Conservation (phyloP, 306 rosid genomes). For the Cucumis melo region DNA sequence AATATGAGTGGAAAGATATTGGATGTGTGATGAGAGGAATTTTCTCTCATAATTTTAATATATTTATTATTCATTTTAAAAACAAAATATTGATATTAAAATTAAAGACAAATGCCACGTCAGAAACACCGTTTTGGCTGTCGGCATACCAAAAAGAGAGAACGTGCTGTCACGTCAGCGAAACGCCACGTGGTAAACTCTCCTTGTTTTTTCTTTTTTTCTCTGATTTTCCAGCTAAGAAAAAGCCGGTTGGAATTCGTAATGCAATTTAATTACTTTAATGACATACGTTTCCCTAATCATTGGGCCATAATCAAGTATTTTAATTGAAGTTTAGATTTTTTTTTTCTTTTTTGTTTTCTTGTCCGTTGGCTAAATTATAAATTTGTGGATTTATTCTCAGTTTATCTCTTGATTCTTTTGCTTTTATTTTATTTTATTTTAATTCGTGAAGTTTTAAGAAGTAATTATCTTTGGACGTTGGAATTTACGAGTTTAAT, state of each 20-base stretch:
- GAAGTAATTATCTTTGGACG: no score
- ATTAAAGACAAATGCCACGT: neutral
- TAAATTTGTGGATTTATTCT: no score
- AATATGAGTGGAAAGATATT: no score
- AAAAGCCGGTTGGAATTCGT: neutral
- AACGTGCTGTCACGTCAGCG: neutral
- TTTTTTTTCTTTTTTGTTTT: no score
- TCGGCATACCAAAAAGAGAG: neutral
- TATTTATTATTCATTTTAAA: no score
- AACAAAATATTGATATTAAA: no score
- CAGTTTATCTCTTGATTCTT: no score
- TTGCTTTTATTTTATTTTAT: no score
- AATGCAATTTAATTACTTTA: neutral
- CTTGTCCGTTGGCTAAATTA: neutral
- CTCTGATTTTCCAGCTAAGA: neutral
- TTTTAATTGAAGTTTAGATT: neutral
- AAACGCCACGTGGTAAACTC: neutral
- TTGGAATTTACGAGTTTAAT: no score
- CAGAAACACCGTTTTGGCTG: neutral
- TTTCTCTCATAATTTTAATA: no score
- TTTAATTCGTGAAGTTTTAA: no score
- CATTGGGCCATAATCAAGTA: neutral
- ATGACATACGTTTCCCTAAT: neutral
- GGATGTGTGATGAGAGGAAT: no score
- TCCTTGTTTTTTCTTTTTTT: neutral